Base-by-base conservation (phyloP, 208 protist species). In the Wallacemonas rigidus region DNA sequence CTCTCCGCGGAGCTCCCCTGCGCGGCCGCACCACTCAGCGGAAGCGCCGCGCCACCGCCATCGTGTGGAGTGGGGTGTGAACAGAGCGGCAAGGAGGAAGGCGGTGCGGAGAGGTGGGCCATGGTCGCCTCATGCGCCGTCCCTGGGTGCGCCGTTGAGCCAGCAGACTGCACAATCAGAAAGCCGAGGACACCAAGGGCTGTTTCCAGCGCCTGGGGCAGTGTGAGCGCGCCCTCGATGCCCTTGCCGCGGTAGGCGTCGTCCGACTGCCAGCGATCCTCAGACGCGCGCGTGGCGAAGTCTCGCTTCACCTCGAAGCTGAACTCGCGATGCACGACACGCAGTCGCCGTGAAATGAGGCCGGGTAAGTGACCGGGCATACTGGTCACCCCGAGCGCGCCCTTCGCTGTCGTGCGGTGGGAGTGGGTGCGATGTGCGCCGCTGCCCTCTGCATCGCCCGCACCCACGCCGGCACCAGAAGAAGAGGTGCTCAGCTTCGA, bases 261-360 rank as follows among this genome's bases (percentile, higher is more conserved):
- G 56, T 89, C 81, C 6, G 77, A 53, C 15, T 64, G 71, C 65
- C 80, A 65, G 12, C 72, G 78, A 45, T 83, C 80, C 57, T 82
- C 81, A n/a, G 82, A 73, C 17, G 55, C 74, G 39, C 76, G 60
- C 15, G 65, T 36, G 0, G 65, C 72, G 70, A 87, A 88, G 74
- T 92, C 89, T 39, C 84, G 80, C 14, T 85, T 79, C 38, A 79
- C 61, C 45, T 94, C 87, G 72, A 96, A 92, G 70, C 88, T 94
- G 79, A 90, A 92, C 76, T 91, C 86, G 5, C 89, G 81, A 26
- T 82, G 83, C 48, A 81, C 77, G 36, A 85, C 80, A 26, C 72
- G 64, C 47, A 82, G 53, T 39, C 61, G 55, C 44, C 75, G 77
- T 36, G 75, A 71, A 2, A 87, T 40, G 17, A 88, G 69, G 15